Percentiles rank a stretch among this genome's conserved stretches.
phyloP scores from a whole-genome alignment of 306 rosid genomes.

The Fagus sylvatica region DNA sequence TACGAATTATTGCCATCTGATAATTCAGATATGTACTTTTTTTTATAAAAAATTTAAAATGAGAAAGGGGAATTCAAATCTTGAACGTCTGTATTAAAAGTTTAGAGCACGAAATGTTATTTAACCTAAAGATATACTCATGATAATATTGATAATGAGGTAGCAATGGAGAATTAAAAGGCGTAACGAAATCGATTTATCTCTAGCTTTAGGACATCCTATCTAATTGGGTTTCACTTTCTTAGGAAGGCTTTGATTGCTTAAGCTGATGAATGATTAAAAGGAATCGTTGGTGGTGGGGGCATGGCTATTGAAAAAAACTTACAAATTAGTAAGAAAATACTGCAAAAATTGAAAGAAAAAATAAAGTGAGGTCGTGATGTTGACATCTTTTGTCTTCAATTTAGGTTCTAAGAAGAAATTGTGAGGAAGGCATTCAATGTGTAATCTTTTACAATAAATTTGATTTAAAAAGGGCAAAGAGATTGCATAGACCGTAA shows the following conservation, averaged over 20 bases:
- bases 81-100: too few species aligned
- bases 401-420: slow-evolving; percentile 28
- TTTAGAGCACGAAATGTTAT: too few species aligned
- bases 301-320: slow-evolving; percentile 15
- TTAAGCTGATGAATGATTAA: slow-evolving; percentile 25
- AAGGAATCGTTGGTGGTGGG: slow-evolving; percentile 33
- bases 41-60: too few species aligned
- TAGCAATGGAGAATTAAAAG: not conserved
- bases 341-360: not conserved
- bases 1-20: too few species aligned
- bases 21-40: too few species aligned
- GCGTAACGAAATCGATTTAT: not conserved
- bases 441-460: slow-evolving; percentile 23
- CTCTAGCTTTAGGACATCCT: slow-evolving; percentile 6
- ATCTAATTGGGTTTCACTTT: not conserved
- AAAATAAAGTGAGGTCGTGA: slow-evolving; percentile 20
- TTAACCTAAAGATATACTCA: too few species aligned
- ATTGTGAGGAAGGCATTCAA: slow-evolving; percentile 22
- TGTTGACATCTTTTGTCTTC: slow-evolving; percentile 30
- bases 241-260: slow-evolving; percentile 25
- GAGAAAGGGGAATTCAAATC: too few species aligned
- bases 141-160: too few species aligned
- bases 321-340: not conserved
- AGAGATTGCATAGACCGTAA: slow-evolving; percentile 12
- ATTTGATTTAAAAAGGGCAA: not conserved